Evolutionary conservation across 768 basidiomycete species (phyloP), one percentile per base, ranked within the genome.

Genomic region (Termitomyces sp.): DNA sequence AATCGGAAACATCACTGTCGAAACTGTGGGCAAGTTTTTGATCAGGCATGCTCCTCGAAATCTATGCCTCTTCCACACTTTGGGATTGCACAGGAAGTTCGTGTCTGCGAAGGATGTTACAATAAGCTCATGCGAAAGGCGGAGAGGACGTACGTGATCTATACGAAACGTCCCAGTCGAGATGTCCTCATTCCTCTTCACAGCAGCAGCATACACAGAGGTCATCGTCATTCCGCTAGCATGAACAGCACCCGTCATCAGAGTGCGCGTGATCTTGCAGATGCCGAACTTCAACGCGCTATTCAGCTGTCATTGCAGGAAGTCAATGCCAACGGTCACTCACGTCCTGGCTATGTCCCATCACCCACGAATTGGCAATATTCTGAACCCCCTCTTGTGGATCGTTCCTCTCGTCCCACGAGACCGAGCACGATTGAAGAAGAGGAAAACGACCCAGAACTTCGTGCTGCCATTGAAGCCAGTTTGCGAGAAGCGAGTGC

Each of bases 1-100:
- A 98, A 98, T 70, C 84, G 97, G 53, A 98, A 98, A 70, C 97
- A 99, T 67, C 97, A 99, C 68, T 99, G 97, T 70, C 86, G 97
- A 14, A 98, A 98, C 71, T 99, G 97, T 73, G 97, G 97, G 8
- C 88, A 89, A 69, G 94, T 98, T 14, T 98, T 97, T 68, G 96
- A 98, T 73, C 93, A 95, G 56, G 81, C 85, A 44, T 99, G 97
- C 71, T 95, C 93, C 0, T 87, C 90, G 36, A 91, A 93, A 72
- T 76, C 81, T 2, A 84, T 93, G 72, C 77, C 93, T 0, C 79
- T 98, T 26, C 96, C 97, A 4, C 91, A 95, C 69, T 96, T 93
- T 66, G 97, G 97, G 12, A 95, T 99, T 64, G 79, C 85, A 1
- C 89, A 97, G 67, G 88, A 90, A 40, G 97, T 99, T 6, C 81